Conservation (phyloP, 2,329 filamentous ascomycete species). For the Alternaria brassicae region DNA sequence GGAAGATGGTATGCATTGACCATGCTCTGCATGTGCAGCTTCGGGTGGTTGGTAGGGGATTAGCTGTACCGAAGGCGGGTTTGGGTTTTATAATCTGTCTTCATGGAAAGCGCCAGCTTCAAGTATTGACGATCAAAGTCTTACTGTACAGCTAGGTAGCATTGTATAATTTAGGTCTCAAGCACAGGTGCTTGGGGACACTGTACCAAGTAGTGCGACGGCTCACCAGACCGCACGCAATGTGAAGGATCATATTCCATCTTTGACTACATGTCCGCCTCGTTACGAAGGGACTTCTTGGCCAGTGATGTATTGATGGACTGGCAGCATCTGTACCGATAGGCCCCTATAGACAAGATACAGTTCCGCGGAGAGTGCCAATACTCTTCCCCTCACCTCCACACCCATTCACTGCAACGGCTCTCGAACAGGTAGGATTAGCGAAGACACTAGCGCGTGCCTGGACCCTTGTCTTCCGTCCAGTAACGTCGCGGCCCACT, state of each 20-base stretch:
- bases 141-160: slow-evolving; percentile 15
- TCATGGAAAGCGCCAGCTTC: slow-evolving; percentile 8
- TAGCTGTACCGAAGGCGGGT: slow-evolving; percentile 3
- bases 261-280: neutral
- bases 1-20: slow-evolving; percentile 10
- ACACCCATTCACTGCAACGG: neutral
- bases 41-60: slow-evolving; percentile 5
- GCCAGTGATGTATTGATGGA: neutral
- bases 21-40: slow-evolving; percentile 10
- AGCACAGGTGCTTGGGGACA: slow-evolving; percentile 14
- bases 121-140: neutral
- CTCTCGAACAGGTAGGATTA: neutral
- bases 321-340: neutral
- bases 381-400: neutral
- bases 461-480: slow-evolving; percentile 11
- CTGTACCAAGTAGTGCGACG: slow-evolving; percentile 16
- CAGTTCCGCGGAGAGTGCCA: neutral
- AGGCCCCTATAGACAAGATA: neutral
- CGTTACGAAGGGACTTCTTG: neutral
- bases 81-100: slow-evolving; percentile 4
- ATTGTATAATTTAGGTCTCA: slow-evolving; percentile 28
- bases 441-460: slow-evolving; percentile 15
- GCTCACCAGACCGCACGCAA: slow-evolving; percentile 13
- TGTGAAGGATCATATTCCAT: slow-evolving; percentile 11
- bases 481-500: slow-evolving; percentile 19